Conservation (phyloP, 1,284 basidiomycete species). For the Tremellales sp. region DNA sequence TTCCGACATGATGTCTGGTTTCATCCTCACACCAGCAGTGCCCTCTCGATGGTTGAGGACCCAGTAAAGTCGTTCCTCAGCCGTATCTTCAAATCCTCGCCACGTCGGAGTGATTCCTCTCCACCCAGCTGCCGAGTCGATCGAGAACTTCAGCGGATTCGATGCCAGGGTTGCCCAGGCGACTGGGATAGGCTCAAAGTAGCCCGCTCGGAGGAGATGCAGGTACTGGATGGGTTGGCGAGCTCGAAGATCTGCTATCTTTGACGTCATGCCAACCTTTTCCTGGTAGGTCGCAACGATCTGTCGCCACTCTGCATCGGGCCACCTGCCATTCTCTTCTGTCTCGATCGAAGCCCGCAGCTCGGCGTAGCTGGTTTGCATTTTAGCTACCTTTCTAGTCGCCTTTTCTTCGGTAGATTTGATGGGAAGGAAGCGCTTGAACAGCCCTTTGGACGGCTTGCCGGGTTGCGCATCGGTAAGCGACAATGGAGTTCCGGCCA, state of each 20-base stretch:
- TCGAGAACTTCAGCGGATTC: conserved; percentile 20
- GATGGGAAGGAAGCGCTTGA: neutral
- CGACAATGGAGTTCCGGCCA: neutral
- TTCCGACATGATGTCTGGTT: conserved; percentile 19
- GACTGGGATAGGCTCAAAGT: conserved; percentile 24
- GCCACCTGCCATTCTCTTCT: conserved; percentile 16
- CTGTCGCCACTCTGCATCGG: conserved; percentile 12
- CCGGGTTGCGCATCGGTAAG: neutral
- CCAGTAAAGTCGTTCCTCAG: conserved; percentile 25
- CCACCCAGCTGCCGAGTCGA: conserved; percentile 14
- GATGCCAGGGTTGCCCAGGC: conserved; percentile 17
- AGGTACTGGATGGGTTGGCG: conserved; percentile 17
- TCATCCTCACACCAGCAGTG: conserved; percentile 9
- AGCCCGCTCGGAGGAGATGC: conserved; percentile 18
- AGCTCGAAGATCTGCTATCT: conserved; percentile 15
- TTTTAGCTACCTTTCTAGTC: conserved; percentile 4
- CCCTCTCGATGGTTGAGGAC: conserved; percentile 24
- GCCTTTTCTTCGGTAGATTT: conserved; percentile 10
- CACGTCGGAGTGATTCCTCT: conserved; percentile 17
- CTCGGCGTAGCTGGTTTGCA: neutral
- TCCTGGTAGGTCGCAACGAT: conserved; percentile 16
- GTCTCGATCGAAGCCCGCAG: conserved; percentile 9
- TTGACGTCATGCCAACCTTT: conserved; percentile 16
- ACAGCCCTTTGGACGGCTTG: conserved; percentile 3
- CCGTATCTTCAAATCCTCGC: conserved; percentile 20